A percentile compares a stretch with the other conserved stretches of the same genome.
These are phyloP conservation scores for Collybia sordida DNA, from an alignment of 768 basidiomycete species.

Conservation along the genomic window DNA sequence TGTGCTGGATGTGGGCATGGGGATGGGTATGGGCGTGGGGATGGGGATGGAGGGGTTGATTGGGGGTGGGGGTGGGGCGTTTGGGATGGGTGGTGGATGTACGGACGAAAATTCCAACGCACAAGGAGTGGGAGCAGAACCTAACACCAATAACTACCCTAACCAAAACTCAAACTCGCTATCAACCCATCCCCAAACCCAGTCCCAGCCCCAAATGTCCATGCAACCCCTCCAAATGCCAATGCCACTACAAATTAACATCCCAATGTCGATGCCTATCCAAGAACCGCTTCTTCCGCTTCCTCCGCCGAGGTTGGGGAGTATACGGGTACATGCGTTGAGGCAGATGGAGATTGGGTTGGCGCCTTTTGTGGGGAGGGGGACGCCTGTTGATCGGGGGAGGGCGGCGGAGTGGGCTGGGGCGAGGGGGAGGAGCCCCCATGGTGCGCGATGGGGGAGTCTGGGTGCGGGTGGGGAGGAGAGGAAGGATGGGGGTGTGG, in stretches of 20 bases:
- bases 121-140: no score
- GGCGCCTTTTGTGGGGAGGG: not conserved
- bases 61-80: no score
- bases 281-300: not conserved
- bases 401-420: not conserved
- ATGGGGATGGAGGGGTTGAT: no score
- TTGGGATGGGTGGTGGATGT: no score
- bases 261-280: not conserved
- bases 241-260: not conserved
- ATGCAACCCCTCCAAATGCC: not conserved
- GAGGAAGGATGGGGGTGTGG: not conserved
- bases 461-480: not conserved
- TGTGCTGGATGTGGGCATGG: no score
- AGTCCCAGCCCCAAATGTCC: not conserved
- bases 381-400: not conserved
- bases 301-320: not conserved
- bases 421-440: not conserved
- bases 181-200: not conserved
- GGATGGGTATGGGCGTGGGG: no score
- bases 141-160: not conserved
- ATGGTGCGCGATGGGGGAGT: not conserved
- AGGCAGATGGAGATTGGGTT: not conserved
- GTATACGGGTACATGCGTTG: not conserved
- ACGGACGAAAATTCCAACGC: no score
- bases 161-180: not conserved